Evolutionary conservation across 331 rosid species (phyloP), one percentile per base, ranked within the genome.

Genomic region (Spiraea crenata): DNA sequence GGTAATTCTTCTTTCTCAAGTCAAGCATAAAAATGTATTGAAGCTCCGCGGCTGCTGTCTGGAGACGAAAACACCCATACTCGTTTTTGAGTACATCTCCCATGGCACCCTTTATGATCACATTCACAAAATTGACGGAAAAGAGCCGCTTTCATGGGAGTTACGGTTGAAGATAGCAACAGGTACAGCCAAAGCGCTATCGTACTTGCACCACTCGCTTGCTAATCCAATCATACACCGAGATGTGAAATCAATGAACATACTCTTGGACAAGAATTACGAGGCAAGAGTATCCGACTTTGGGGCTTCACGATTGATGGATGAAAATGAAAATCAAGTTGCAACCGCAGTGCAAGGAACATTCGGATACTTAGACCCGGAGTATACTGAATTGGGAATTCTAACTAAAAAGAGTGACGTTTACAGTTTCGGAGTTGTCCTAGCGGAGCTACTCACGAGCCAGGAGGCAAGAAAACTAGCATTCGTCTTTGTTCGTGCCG

Each of bases 341-440:
- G 11, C 11, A 45, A 68, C 75, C 6, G 12, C 52, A 17, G 78
- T 65, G 54, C 78, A 74, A 42, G 78, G 78, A 9, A 74, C 66
- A 13, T 4, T 75, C 4, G 62, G 78, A 11, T 74, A 74, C 57
- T 42, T 74, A 16, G 78, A 74, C 41, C 78, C 78, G 6, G 78
- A 74, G 46, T 74, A 56, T 55, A n/a, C 68, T 25, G 69, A 60
- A 0, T n/a, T 74, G 10, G 20, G 41, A 44, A 49, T 38, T 9
- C 52, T 73, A 3, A 62, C 63, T 6, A 70, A 73, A 5, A 73
- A 73, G 20, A 73, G 77, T 46, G 77, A 73, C 7, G 77, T 73
- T 0, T 73, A 73, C 16, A 76, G 78, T 11, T 74, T 65, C 11
- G 78, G 80, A 6, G 75, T 69, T 31, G 80, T 76, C 19, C 19